Conservation (phyloP, 257 asterid species). For the Solanum infundibuliforme region DNA sequence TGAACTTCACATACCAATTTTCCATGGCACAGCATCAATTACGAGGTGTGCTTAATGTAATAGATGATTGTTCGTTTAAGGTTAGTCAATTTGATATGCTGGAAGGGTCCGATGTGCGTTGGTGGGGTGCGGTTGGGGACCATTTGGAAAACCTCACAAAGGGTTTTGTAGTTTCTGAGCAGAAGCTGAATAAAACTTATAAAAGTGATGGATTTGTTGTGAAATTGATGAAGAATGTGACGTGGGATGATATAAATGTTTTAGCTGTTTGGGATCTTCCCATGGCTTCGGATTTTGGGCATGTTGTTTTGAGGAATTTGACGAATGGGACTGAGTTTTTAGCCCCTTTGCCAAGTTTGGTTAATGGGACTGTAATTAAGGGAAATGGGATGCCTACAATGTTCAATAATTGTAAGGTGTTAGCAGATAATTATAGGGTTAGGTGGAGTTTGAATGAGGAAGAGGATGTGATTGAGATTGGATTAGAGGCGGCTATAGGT, state of each 20-base stretch:
- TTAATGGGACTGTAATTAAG: conserved; percentile 5
- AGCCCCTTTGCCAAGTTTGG: background rate
- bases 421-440: conserved; percentile 56
- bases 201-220: conserved; percentile 63
- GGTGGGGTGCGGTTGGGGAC: conserved; percentile 83
- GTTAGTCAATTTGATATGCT: conserved; percentile 88
- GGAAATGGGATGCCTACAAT: conserved; percentile 37
- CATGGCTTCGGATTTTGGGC: conserved; percentile 87
- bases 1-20: conserved; percentile 73
- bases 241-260: conserved; percentile 74
- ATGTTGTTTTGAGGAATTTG: conserved; percentile 36
- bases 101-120: conserved; percentile 72
- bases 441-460: conserved; percentile 63
- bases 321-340: background rate
- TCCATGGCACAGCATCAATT: conserved; percentile 93
- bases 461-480: conserved; percentile 47
- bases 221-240: conserved; percentile 45
- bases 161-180: conserved; percentile 68
- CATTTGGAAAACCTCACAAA: conserved; percentile 63
- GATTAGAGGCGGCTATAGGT: conserved; percentile 76
- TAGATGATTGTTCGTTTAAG: conserved; percentile 66
- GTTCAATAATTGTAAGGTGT: conserved; percentile 62
- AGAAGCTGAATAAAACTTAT: conserved; percentile 49
- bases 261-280: conserved; percentile 80
- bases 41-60: conserved; percentile 57